Evolutionary conservation across 179 eudicot genomes (phyloP), one percentile per base, ranked within the genome.

Genomic region (Silene vulgaris): DNA sequence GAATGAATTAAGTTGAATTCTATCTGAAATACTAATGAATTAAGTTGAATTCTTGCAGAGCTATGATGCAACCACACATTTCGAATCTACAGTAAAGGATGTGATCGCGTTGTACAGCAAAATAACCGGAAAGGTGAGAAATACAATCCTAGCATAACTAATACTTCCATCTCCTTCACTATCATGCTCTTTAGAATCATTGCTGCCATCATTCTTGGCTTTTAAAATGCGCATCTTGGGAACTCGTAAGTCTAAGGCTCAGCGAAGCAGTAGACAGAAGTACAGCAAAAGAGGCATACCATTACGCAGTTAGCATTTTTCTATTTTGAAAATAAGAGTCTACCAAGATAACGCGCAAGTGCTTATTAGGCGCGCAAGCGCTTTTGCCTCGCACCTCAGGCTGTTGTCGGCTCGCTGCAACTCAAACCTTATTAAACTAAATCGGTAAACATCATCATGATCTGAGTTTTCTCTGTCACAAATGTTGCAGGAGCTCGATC

Each of bases 51-150:
- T 69, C 29, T 68, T 84, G 77, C 92, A 93, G 97, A 93, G 97
- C 66, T 93, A 86, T 81, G 97, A 93, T 85, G 86, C 97, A 61
- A 85, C 97, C 6, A 91, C 96, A 60, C 97, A 93, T 81, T 93
- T 93, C 30, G 97, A 93, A 85, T 88, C 97, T 37, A 93, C 97
- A 9, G 92, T 89, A 40, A 69, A 66, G 59, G 97, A 93, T 83
- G 97, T 93, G 77, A 79, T 88, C 32, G 84, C 84, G n/a, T 74
- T 87, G 84, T 87, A 85, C 77, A 81, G 45, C 60, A 83, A 79
- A 70, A 87, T 87, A 56, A 87, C 88, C 69, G 88, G 86, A 73
- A 85, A 85, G 86, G 88, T 87, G 29, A 76, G 29, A 68, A 48
- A 48, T 23, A 12, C 35, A 17, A 9, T 67, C 17, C 73, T 5